Conservation (phyloP, 208 protist genomes). For the Trypanosoma platydactyli region DNA sequence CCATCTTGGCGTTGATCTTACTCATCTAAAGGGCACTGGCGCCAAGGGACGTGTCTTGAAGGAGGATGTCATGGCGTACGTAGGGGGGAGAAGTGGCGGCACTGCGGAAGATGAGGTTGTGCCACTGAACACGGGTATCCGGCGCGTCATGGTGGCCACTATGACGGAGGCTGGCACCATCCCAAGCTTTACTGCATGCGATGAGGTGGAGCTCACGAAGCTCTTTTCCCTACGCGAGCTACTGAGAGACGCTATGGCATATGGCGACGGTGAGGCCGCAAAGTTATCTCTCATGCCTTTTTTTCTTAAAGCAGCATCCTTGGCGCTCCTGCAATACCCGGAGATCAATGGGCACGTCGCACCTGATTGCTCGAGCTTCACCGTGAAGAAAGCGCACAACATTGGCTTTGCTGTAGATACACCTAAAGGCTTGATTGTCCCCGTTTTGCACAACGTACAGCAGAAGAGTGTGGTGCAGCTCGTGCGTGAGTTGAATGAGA, state of each 20-base stretch:
- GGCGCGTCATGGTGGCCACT: constrained; percentile 90
- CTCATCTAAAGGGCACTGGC: constrained; percentile 57
- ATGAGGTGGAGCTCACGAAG: constrained; percentile 86
- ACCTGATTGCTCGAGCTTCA: constrained; percentile 58
- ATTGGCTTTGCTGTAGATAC: constrained; percentile 97
- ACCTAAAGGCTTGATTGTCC: constrained; percentile 93
- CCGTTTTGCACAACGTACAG: constrained; percentile 92
- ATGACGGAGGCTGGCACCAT: constrained; percentile 89
- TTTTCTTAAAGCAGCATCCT: constrained; percentile 93
- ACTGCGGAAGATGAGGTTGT: constrained; percentile 35
- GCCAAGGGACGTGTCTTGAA: constrained; percentile 90
- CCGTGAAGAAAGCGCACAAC: constrained; percentile 91
- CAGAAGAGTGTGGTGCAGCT: constrained; percentile 89
- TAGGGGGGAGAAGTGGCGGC: constrained; percentile 1
- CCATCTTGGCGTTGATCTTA: constrained; percentile 82
- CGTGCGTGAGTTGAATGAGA: constrained; percentile 86
- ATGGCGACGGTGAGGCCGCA: constrained; percentile 12
- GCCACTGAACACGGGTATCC: constrained; percentile 41
- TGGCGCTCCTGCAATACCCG: constrained; percentile 86
- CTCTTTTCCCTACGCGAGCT: constrained; percentile 53
- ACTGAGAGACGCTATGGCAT: constrained; percentile 51
- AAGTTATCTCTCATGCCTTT: constrained; percentile 94
- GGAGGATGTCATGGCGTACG: constrained; percentile 75
- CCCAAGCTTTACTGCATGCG: constrained; percentile 90
- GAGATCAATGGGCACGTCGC: constrained; percentile 85